These are phyloP conservation scores for Dichomitus squalens DNA, from an alignment of 1,284 basidiomycete species.

Conservation along the genomic window DNA sequence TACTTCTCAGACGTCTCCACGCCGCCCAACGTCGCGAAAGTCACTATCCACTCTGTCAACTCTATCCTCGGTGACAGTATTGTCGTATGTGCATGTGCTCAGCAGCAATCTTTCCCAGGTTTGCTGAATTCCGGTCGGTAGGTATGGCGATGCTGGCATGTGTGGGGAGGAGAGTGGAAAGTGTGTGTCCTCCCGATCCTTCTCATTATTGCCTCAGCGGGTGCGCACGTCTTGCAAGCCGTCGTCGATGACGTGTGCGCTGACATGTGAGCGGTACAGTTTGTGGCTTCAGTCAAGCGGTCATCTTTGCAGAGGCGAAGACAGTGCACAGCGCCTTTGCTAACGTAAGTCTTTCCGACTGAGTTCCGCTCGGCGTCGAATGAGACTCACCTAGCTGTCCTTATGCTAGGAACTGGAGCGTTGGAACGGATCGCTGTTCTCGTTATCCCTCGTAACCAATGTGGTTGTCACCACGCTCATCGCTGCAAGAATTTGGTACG, in stretches of 20 bases:
- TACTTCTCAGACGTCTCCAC: conserved; percentile 43
- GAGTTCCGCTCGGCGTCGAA: not conserved
- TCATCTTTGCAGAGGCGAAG: conserved; percentile 37
- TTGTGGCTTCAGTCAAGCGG: conserved; percentile 39
- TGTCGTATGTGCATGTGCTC: conserved; percentile 29
- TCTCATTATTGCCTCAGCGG: conserved; percentile 37
- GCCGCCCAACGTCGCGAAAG: conserved; percentile 42
- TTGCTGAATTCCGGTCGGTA: conserved; percentile 1
- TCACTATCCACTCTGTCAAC: conserved; percentile 41
- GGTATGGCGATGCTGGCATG: conserved; percentile 42
- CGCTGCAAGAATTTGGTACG: conserved; percentile 39
- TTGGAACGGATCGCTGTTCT: conserved; percentile 43
- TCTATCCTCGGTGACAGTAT: conserved; percentile 41
- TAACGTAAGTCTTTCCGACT: conserved; percentile 7
- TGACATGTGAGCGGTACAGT: conserved; percentile 24
- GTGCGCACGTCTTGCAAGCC: conserved; percentile 24
- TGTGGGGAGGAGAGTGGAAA: conserved; percentile 38
- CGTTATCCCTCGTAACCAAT: conserved; percentile 42
- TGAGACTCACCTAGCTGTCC: not conserved
- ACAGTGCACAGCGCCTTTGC: conserved; percentile 38
- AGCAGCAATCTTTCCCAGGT: not conserved
- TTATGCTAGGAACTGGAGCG: conserved; percentile 12
- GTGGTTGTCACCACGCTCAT: conserved; percentile 39
- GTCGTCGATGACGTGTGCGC: not conserved
- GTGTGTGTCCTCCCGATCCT: conserved; percentile 36